Base-by-base conservation (phyloP, 73 alveolate genomes). In the Paramecium octaurelia region DNA sequence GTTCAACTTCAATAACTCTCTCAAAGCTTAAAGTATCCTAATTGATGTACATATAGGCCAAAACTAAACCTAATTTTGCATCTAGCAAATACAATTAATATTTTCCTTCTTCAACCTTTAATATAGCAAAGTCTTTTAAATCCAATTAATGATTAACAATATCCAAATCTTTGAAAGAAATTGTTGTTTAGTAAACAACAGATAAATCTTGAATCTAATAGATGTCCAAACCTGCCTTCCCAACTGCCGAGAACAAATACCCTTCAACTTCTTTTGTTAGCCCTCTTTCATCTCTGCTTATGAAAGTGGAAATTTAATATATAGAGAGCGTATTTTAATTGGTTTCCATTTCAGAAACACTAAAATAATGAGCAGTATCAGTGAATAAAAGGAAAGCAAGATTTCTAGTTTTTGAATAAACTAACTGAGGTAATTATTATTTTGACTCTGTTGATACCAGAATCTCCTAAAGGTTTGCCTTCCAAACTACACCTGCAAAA, bases 401-500 rank as follows among this genome's bases (percentile, higher is more conserved):
- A 80, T 80, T 80, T 24, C 91, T 64, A 31, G 84, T 64, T 27
- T 64, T 27, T 64, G 84, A 64, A 34, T 64, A 64, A 12, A 64
- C 84, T 64, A 64, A 27, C n/a, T 64, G n/a, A 1, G 84, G 84
- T 31, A 64, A 12, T 64, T 64, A 27, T 64, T 3, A 6, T 64
- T 34, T 27, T 14, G 84, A 27, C 16, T 31, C 46, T 1, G 46
- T 31, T 20, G 70, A 80, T 9, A 18, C 3, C 1, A 42, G 24
- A 10, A 80, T 23, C 3, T 23, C 57, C 27, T 80, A 8, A 20
- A 80, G 35, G 20, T 40, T 23, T 16, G 91, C 91, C 43, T 43
- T 43, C 91, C 91, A 80, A 44, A 46, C 27, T 8, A 80, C 54
- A 6, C 91, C 75, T 21, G 76, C 91, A 80, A 80, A 80, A 21